Base-by-base conservation (phyloP, 169 alveolate genomes). In the Cryptosporidium muris region DNA sequence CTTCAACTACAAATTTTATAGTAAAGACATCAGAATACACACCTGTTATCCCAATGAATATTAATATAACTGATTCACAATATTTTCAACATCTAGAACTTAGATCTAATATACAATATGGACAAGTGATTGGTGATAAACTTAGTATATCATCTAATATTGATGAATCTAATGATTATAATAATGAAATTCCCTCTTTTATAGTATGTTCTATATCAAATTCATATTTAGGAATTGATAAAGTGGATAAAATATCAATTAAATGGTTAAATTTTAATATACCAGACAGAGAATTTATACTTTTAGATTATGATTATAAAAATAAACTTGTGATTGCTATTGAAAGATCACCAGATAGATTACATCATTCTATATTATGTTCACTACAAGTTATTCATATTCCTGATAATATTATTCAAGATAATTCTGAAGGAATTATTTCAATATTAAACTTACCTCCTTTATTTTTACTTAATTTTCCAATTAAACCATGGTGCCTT, bases 261-360 rank as follows among this genome's bases (percentile, higher is more conserved):
- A 47, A 11, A 7, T 14, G 38, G 12, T 48, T 66, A 3, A 74
- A 60, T 14, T 74, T 56, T 45, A 11, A 9, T 14, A 40, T 74
- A 45, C 85, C 85, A 14, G 85, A 74, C 11, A 74, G 49, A 74
- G 85, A 74, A 36, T 53, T 74, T 16, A 68, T 74, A 16, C 12
- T 74, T 48, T 58, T 74, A 48, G 85, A 74, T 42, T 74, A 60
- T 5, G 85, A 74, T 34, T 48, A 36, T 43, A 7, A 58, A 36
- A 25, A 34, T 60, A 74, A 60, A 3, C 74, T 58, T 6, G 4
- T 74, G 5, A 16, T 74, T 14, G 40, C 48, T n/a, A 68, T 74
- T 40, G 85, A 74, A 49, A 74, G 85, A 47, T 74, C 85, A 1
- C 85, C 85, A 6, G 85, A 74, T 4, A 74, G 85, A 74, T 53